Evolutionary conservation across 176 grass and related monocot species (phyloP), one percentile per base, ranked within the genome.

Genomic region (Musa schizocarpa): DNA sequence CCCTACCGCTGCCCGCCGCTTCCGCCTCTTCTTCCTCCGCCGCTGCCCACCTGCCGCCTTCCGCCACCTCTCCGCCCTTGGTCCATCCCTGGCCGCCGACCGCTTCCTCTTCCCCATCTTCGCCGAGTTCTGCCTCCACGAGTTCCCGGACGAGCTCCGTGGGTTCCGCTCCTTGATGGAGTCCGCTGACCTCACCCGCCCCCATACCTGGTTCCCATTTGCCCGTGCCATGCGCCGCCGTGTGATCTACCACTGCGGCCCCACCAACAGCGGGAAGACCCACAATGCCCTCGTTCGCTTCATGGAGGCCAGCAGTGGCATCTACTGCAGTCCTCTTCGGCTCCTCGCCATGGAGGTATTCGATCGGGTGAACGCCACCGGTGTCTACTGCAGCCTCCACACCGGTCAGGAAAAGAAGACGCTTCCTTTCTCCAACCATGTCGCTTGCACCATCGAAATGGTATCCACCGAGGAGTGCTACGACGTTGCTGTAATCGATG

Each of bases 291-390:
- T 98, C 54, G 69, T 77, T 52, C 94, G 94, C 76, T 93, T 89
- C 59, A 80, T 83, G 22, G 73, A 87, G 1, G 94, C 94, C 51
- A 77, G 82, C 52, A 81, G 83, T 1, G 94, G 88, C 14, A 69
- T 93, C 17, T 98, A 98, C 56, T 98, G 94, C 88, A 93, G 94
- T 84, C 94, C 94, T 9, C 90, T 98, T 13, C 87, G 90, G 29
- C 94, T 98, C 80, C 88, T 98, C 1, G 94, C 94, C 78, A 98
- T 98, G 94, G 94, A 93, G 84, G 88, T 98, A 4, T 98, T 98
- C 58, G 94, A 98, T 73, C 90, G 90, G 82, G 82, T 98, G 13
- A 93, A 98, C 74, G 74, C 84, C 1, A 66, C 85, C 21, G 94
- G 94, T 16, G 83, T 98, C 68, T 98, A 98, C 81, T 98, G 94